Base-by-base conservation (phyloP, 768 basidiomycete genomes). In the Melanogaster broomeanus region DNA sequence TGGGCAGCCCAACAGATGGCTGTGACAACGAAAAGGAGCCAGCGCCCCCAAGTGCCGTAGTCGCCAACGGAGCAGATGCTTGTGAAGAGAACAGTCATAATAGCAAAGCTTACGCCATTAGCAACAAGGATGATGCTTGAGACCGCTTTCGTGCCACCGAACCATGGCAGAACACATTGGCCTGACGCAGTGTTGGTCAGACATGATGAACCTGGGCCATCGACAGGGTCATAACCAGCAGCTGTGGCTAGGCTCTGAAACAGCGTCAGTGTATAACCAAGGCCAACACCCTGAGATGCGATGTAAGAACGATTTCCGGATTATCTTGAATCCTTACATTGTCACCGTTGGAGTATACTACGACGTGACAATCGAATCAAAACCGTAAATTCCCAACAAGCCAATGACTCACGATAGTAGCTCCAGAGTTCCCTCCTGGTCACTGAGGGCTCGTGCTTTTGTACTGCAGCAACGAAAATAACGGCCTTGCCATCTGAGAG, bases 261-360 rank as follows among this genome's bases (percentile, higher is more conserved):
- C 18, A 83, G 61, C 0, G 87, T 91, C 75, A 84, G 79, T 12
- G 86, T 83, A 64, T 83, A 92, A 54, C 79, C 78, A 18, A 76
- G 61, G 28, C 87, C 87, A 18, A 86, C 84, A 42, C 88, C 85
- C 84, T 89, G 57, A 6, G 25, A 31, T 25, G 27, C 19, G 18
- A 22, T 25, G 41, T 53, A 18, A 42, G 22, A 21, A 16, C 16
- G 30, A 42, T 4, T 9, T 5, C 3, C 39, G n/a, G 18, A 34
- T 7, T 22, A 42, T 15, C 19, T 34, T 12, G 21, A 38, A 13
- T 16, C 4, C 77, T n/a, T 57, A 87, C 87, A 66, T 88, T 90
- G 56, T 90, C 82, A 46, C 88, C 89, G 51, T 90, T 92, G 68
- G 84, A 88, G 61, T 90, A 90, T 51, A 90, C 89, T 91, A 47